A percentile compares a stretch with the other conserved stretches of the same genome.
phyloP scores from a whole-genome alignment of 2,329 filamentous ascomycete genomes.

The Neurospora sp. region DNA sequence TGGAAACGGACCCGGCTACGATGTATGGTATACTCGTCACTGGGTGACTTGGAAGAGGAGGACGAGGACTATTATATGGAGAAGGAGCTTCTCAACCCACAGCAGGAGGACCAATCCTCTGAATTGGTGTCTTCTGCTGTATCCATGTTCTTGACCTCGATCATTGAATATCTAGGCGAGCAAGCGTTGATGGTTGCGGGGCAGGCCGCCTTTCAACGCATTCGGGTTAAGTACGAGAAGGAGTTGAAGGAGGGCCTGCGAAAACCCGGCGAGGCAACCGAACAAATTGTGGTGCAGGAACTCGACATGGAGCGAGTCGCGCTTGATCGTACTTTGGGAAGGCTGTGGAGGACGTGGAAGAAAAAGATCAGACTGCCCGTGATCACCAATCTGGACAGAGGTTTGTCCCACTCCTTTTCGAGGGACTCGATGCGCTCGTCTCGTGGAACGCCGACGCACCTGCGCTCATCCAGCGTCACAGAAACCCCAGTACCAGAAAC shows the following conservation, averaged over 20 bases:
- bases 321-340: conserved; percentile 75
- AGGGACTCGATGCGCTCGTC: conserved; percentile 28
- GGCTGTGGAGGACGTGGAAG: conserved; percentile 92
- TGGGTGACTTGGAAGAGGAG: conserved; percentile 96
- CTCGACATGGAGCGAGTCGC: conserved; percentile 88
- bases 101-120: conserved; percentile 45
- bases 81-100: conserved; percentile 60
- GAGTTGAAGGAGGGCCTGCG: conserved; percentile 43
- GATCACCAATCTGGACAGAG: conserved; percentile 32
- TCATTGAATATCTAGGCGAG: conserved; percentile 89
- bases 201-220: conserved; percentile 67
- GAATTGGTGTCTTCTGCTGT: conserved; percentile 78
- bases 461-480: conserved; percentile 28
- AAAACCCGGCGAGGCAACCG: conserved; percentile 39
- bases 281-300: conserved; percentile 76
- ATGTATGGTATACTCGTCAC: conserved; percentile 96
- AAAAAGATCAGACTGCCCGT: conserved; percentile 61
- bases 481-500: conserved; percentile 28
- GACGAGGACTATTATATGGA: conserved; percentile 87
- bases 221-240: conserved; percentile 48
- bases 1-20: conserved; percentile 90
- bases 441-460: conserved; percentile 22
- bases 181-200: conserved; percentile 80
- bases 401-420: conserved; percentile 34
- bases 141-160: conserved; percentile 90